phyloP scores from a whole-genome alignment of 2,329 filamentous ascomycete species.

The Colletotrichum spaethianum region DNA sequence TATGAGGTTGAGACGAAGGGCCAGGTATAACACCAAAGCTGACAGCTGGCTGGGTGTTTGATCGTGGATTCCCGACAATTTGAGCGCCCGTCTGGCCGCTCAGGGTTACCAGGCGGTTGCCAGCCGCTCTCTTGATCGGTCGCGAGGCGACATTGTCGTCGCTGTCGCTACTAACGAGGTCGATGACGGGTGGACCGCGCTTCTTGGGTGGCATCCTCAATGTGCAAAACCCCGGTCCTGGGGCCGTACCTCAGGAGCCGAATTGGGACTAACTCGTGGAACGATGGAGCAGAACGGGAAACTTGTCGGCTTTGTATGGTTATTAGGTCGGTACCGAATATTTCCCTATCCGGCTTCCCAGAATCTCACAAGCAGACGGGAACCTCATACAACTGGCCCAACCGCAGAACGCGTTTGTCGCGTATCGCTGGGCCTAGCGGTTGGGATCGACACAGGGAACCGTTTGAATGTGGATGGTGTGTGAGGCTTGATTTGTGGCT shows the following conservation, averaged over 20 bases:
- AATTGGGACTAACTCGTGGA: slow-evolving; percentile 18
- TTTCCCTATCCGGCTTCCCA: slow-evolving; percentile 7
- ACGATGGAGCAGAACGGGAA: slow-evolving; percentile 13
- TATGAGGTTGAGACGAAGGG: slow-evolving; percentile 40
- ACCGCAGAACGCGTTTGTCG: slow-evolving; percentile 20
- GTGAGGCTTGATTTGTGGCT: slow-evolving; percentile 25
- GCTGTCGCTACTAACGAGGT: slow-evolving; percentile 58
- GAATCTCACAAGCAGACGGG: slow-evolving; percentile 1
- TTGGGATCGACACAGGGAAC: slow-evolving; percentile 21
- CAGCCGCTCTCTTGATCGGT: slow-evolving; percentile 29
- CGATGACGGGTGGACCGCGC: slow-evolving; percentile 55
- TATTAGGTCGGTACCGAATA: slow-evolving; percentile 32
- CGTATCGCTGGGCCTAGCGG: slow-evolving; percentile 4
- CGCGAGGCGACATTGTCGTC: neutral
- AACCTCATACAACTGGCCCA: slow-evolving; percentile 8
- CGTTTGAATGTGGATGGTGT: neutral
- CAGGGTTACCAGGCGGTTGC: neutral
- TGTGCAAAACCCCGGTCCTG: neutral
- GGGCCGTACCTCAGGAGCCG: neutral
- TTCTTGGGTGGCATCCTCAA: slow-evolving; percentile 48
- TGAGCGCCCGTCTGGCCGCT: slow-evolving; percentile 38
- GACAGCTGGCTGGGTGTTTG: slow-evolving; percentile 8
- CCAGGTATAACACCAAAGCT: slow-evolving; percentile 10
- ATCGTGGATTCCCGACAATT: slow-evolving; percentile 34
- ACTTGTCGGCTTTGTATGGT: slow-evolving; percentile 11